Percentiles rank a stretch among this genome's conserved stretches.
Evolutionary conservation across 495 filamentous ascomycete genomes (phyloP).

Genomic region (Penicillium ucsense): DNA sequence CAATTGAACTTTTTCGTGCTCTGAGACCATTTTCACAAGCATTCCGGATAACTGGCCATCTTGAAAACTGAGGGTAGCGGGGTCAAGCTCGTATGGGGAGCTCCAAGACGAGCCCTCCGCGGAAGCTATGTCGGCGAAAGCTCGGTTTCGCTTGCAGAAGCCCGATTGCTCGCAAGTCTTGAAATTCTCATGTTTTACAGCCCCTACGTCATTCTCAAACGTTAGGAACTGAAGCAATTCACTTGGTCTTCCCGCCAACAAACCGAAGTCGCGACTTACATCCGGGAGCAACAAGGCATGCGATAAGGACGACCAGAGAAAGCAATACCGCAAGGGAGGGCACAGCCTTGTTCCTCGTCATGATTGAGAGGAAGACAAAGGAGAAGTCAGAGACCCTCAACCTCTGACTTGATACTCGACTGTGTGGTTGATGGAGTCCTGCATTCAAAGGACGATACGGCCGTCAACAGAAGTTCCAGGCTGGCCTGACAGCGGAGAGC

Average conservation of each 20-base stretch:
- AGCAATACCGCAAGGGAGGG: conserved; percentile 50
- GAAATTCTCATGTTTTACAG: conserved; percentile 92
- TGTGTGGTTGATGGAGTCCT: conserved; percentile 16
- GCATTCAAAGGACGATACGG: conserved; percentile 26
- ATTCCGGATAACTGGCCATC: conserved; percentile 70
- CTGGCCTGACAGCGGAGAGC: conserved; percentile 30
- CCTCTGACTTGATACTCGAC: conserved; percentile 15
- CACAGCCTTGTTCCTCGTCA: conserved; percentile 37
- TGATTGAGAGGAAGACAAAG: conserved; percentile 12
- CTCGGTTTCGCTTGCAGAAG: conserved; percentile 92
- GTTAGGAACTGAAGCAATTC: not conserved
- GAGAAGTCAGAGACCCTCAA: conserved; percentile 31
- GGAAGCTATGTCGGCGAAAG: conserved; percentile 68
- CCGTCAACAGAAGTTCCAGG: conserved; percentile 26
- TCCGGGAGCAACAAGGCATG: conserved; percentile 31
- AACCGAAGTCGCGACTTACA: conserved; percentile 14
- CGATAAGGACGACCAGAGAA: conserved; percentile 27
- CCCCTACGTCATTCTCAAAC: conserved; percentile 33
- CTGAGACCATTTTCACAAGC: conserved; percentile 64
- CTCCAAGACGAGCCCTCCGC: conserved; percentile 56
- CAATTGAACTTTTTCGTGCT: conserved; percentile 57
- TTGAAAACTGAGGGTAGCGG: conserved; percentile 61
- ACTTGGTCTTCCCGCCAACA: not conserved
- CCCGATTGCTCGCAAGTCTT: conserved; percentile 92
- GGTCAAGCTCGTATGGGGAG: conserved; percentile 70